Evolutionary conservation across 2,329 filamentous ascomycete genomes (phyloP), one percentile per base, ranked within the genome.

Genomic region (Huntiella abstrusa): DNA sequence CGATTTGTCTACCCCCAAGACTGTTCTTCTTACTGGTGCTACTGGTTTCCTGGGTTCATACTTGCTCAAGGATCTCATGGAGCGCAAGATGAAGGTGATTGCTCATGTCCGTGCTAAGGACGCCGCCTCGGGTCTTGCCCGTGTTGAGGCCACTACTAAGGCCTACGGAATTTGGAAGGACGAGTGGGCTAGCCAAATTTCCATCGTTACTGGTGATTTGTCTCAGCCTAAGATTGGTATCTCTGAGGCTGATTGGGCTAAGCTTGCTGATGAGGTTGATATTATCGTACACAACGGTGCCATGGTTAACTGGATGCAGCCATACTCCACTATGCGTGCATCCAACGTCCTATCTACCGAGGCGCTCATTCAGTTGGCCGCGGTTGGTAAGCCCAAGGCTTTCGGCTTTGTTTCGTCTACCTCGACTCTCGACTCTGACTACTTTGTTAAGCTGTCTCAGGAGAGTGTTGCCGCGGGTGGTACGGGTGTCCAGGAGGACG

Each of bases 11-110:
- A 54, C 60, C 51, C 51, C 60, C 48, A 49, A 60, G 51, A 85
- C 79, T 0, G 69, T 91, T 8, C 82, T 95, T 60, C 64, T 95
- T 4, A 95, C 87, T 2, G 86, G 88, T 38, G 85, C 83, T 3
- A 95, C 85, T 17, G 85, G 85, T 5, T 95, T 95, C 66, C 62
- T 95, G 15, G 87, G 87, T 22, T 73, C 83, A 0, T 92, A 86
- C 56, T 66, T 95, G 8, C 65, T 92, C 32, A 72, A 72, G 47
- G 83, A 93, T 47, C 62, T 94, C 1, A 68, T 95, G 1, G 71
- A 71, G 35, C 68, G 80, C 17, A 64, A 64, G 13, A 60, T 64
- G 13, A 77, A 72, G 53, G 68, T 93, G 7, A 75, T 93, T 48
- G 77, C 79, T 1, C 77, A 87, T 48, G 80, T 93, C 3, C 79